Conservation (phyloP, 352 stramenopile species). For the Pythium volutum region DNA sequence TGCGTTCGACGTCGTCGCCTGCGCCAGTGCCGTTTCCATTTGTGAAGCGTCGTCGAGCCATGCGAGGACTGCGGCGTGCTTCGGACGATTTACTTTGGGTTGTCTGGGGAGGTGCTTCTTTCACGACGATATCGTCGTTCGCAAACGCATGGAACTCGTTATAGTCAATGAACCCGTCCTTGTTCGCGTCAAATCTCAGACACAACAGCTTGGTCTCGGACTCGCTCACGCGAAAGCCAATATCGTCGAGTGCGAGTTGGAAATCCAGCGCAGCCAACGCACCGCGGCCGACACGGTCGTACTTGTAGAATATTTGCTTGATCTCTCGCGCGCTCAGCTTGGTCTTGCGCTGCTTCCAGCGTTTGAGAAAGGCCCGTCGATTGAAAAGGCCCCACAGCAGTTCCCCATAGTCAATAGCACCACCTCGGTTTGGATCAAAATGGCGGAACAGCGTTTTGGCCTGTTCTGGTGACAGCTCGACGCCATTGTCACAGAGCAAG, state of each 20-base stretch:
- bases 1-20: constrained; percentile 24
- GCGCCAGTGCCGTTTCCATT: neutral
- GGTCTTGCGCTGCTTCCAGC: constrained; percentile 43
- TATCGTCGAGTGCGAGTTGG: constrained; percentile 44
- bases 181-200: constrained; percentile 49
- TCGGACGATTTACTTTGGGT: neutral
- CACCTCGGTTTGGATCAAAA: constrained; percentile 49
- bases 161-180: constrained; percentile 63
- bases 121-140: constrained; percentile 14
- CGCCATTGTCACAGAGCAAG: constrained; percentile 31
- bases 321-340: constrained; percentile 22
- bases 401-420: constrained; percentile 53
- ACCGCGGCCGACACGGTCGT: constrained; percentile 37
- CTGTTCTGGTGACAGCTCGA: constrained; percentile 41
- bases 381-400: constrained; percentile 71
- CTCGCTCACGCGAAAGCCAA: constrained; percentile 47
- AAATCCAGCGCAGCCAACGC: constrained; percentile 43
- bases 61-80: too few relatives aligned
- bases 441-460: constrained; percentile 36
- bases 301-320: constrained; percentile 44
- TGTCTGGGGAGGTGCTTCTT: too few relatives aligned
- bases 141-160: constrained; percentile 56
- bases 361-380: constrained; percentile 50
- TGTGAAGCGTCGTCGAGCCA: neutral
- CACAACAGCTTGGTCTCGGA: constrained; percentile 43